A percentile compares a stretch with the other conserved stretches of the same genome.
Evolutionary conservation across 2,329 filamentous ascomycete genomes (phyloP).

Genomic region (Fusarium oligoseptatum): DNA sequence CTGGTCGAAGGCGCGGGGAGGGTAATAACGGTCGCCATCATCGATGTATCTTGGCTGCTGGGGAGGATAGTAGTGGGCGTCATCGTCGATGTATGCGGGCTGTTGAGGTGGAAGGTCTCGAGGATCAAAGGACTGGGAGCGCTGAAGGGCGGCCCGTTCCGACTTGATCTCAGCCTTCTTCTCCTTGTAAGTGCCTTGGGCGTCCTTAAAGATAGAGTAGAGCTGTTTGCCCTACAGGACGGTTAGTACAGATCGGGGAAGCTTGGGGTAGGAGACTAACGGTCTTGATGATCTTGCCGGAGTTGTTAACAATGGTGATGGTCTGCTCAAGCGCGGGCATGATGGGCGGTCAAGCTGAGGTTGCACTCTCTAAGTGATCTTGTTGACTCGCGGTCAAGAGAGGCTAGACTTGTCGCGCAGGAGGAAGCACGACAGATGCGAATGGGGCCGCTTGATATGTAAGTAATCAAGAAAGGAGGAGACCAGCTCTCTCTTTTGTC

Average conservation of each 20-base stretch:
- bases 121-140: conserved; percentile 69
- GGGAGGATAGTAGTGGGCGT: not conserved
- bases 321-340: conserved; percentile 72
- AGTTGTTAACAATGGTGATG: conserved; percentile 90
- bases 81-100: not conserved
- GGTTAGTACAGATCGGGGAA: conserved; percentile 24
- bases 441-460: not conserved
- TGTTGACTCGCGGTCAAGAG: conserved; percentile 6
- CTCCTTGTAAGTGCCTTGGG: conserved; percentile 87
- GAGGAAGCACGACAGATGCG: conserved; percentile 4
- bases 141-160: conserved; percentile 68
- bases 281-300: conserved; percentile 90
- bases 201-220: conserved; percentile 91
- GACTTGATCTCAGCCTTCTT: conserved; percentile 86
- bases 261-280: conserved; percentile 64
- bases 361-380: conserved; percentile 16
- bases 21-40: conserved; percentile 51
- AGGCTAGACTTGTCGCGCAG: conserved; percentile 2
- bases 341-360: conserved; percentile 39
- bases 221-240: conserved; percentile 85
- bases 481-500: conserved; percentile 43
- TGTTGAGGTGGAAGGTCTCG: conserved; percentile 36
- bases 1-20: conserved; percentile 52
- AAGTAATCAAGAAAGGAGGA: conserved; percentile 24
- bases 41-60: conserved; percentile 43